Evolutionary conservation across 257 asterid genomes (phyloP), one percentile per base, ranked within the genome.

Genomic region (Linaria vulgaris): DNA sequence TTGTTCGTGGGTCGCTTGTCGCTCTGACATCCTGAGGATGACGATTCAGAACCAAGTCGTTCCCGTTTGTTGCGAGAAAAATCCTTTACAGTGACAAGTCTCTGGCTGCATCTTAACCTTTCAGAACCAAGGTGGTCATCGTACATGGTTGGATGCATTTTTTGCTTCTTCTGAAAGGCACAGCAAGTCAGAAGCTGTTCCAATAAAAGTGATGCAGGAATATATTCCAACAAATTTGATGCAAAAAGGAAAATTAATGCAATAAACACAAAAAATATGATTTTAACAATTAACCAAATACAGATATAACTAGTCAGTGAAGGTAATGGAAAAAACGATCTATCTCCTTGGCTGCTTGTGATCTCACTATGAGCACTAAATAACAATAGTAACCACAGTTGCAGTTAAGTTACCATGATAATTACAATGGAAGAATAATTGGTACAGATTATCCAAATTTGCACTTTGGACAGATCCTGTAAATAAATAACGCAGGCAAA

Each of bases 131-230:
- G 61, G 48, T 59, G 87, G 77, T 75, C 88, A 15, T 84, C 92
- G 27, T 87, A 94, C 92, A 89, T 73, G 78, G 74, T 60, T 19
- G 97, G 99, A 60, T 87, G 96, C 90, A 94, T 83, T 83, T 74
- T 88, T 76, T 82, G 95, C 71, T 76, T 83, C 78, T 79, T 84
- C 99, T 90, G 81, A 82, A 77, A 71, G 57, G 71, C 51, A 27
- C 37, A 56, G 6, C 3, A 27, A 27, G 34, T 27, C 8, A 62
- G 4, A 46, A 58, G 66, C 24, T 44, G 61, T 43, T 72, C 3
- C 45, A 64, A 71, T 78, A 72, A 79, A 60, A 45, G 64, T 56
- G 10, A 58, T 19, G 48, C 13, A 6, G 5, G 57, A 53, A 59
- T 27, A 73, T 57, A 39, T 0, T 65, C 14, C 54, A 9, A n/a